These are phyloP conservation scores for Lunularia cruciata DNA, from an alignment of 225 moss, liverwort and hornwort species.

Conservation along the genomic window DNA sequence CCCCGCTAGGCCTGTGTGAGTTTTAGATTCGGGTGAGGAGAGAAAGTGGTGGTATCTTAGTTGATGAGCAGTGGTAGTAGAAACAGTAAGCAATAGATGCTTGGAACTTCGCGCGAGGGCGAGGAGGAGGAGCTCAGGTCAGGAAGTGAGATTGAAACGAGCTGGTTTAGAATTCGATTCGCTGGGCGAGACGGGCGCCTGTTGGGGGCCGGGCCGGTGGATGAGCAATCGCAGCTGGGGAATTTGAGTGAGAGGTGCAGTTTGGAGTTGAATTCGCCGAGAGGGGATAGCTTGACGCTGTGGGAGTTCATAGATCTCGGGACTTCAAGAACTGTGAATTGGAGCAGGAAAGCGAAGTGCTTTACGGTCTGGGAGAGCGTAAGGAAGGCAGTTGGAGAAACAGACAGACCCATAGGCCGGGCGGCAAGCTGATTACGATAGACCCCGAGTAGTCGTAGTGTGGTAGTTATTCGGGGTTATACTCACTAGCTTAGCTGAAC, in stretches of 20 bases:
- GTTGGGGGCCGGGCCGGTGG: constrained; percentile 3
- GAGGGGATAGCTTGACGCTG: not conserved
- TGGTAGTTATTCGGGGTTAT: constrained; percentile 17
- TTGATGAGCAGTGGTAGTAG: too few relatives aligned
- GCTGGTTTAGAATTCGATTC: constrained; percentile 22
- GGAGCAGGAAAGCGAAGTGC: constrained; percentile 31
- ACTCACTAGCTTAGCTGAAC: constrained; percentile 37
- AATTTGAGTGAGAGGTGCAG: constrained; percentile 17
- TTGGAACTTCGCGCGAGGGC: not conserved
- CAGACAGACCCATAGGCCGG: constrained; percentile 42
- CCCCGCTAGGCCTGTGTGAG: too few relatives aligned
- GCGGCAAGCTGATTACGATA: constrained; percentile 46
- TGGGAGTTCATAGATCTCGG: not conserved
- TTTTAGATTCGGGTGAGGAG: too few relatives aligned
- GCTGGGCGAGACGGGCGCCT: constrained; percentile 14
- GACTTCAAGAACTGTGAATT: constrained; percentile 13
- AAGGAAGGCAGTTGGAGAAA: constrained; percentile 51
- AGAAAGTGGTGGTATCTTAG: too few relatives aligned
- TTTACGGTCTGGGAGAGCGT: constrained; percentile 31
- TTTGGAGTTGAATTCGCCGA: constrained; percentile 2
- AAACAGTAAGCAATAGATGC: too few relatives aligned
- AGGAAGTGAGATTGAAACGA: constrained; percentile 10
- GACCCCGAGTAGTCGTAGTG: constrained; percentile 2
- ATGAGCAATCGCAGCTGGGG: constrained; percentile 10
- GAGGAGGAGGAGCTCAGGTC: too few relatives aligned